Evolutionary conservation across 768 basidiomycete species (phyloP), one percentile per base, ranked within the genome.

Genomic region (Flagelloscypha sp.): DNA sequence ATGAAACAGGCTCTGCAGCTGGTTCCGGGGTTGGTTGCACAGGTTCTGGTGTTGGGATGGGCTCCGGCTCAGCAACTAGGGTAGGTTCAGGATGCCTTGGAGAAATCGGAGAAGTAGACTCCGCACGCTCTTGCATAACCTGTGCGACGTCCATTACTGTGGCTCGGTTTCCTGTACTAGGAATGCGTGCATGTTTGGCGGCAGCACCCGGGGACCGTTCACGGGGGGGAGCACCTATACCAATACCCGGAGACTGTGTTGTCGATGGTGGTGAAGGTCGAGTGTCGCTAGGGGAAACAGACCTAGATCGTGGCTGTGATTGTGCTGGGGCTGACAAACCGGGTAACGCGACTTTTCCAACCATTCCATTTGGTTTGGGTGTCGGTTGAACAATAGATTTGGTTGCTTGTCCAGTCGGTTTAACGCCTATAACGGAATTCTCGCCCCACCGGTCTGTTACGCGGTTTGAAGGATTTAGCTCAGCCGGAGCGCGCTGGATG

Each of bases 61-160:
- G 47, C 24, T 23, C 37, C 15, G 35, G 41, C 35, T 39, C 36
- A 22, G 49, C 47, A 6, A 48, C 41, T 6, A 27, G 21, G 18
- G 40, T 23, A 33, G 35, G 22, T n/a, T n/a, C n/a, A n/a, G n/a
- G n/a, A 22, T 35, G 24, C 9, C 11, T 13, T 21, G 39, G 24
- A 11, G 24, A 17, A 34, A 21, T 30, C 8, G 36, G 25, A 25
- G 31, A 33, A 36, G 29, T 29, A 17, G 25, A 29, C n/a, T 31
- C 38, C 5, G 49, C 49, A 5, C 52, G 57, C 38, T 70, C 63
- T 22, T 52, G 62, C 36, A 84, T 51, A 7, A 72, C 69, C 50
- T 78, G 79, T 3, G 81, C 82, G 8, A 87, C 73, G 27, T 87
- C 82, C 84, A 87, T 86, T 16, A 76, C 82, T 10, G 76, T 74